phyloP scores from a whole-genome alignment of 1,284 basidiomycete species.

The Bondarzewia mesenterica region DNA sequence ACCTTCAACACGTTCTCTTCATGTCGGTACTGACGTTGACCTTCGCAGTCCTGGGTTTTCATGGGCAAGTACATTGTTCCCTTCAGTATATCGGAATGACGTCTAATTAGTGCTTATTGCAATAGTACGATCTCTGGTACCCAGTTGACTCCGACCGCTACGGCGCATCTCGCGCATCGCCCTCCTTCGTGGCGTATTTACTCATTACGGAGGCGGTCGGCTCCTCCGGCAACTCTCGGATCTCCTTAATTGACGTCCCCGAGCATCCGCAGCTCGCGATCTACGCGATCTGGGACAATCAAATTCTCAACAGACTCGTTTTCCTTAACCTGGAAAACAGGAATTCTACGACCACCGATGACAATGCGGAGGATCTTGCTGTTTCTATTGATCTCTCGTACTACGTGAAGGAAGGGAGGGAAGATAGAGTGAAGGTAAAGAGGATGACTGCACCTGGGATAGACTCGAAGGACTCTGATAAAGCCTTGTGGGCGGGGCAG shows the following conservation, averaged over 20 bases:
- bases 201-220: slow-evolving; percentile 27
- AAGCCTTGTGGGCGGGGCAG: slow-evolving; percentile 28
- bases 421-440: slow-evolving; percentile 20
- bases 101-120: slow-evolving; percentile 3
- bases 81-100: slow-evolving; percentile 1
- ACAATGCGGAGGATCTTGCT: slow-evolving; percentile 10
- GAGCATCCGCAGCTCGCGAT: slow-evolving; percentile 19
- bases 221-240: slow-evolving; percentile 19
- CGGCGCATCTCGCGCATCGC: slow-evolving; percentile 24
- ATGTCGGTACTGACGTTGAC: not conserved
- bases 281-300: slow-evolving; percentile 26
- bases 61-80: slow-evolving; percentile 18
- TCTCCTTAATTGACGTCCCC: slow-evolving; percentile 18
- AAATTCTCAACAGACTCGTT: slow-evolving; percentile 19
- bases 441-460: slow-evolving; percentile 24
- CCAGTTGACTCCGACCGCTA: slow-evolving; percentile 24
- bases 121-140: slow-evolving; percentile 30
- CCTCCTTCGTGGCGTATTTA: slow-evolving; percentile 28
- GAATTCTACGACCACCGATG: slow-evolving; percentile 14
- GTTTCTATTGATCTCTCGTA: slow-evolving; percentile 19
- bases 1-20: not conserved
- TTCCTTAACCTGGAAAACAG: slow-evolving; percentile 25
- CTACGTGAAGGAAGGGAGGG: slow-evolving; percentile 11
- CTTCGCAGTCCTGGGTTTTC: slow-evolving; percentile 23
- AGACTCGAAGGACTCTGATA: slow-evolving; percentile 21